phyloP scores from a whole-genome alignment of 164 flowering plant species.

The Berberis vulgaris region DNA sequence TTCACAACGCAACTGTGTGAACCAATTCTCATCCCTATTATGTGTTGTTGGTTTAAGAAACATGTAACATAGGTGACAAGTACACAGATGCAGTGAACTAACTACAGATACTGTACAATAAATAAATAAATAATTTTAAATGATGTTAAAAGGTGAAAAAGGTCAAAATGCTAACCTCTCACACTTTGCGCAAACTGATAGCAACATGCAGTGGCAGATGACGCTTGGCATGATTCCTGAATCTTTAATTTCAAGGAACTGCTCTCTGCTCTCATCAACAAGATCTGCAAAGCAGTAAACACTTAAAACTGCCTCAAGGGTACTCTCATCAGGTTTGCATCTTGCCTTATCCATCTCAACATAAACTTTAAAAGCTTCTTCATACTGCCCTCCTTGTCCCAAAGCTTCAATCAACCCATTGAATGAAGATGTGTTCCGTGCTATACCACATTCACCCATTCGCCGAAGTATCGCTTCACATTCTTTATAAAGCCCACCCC shows the following conservation, averaged over 20 bases:
- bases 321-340: constrained; percentile 75
- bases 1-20: not conserved
- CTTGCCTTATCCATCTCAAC: constrained; percentile 80
- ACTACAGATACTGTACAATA: no score
- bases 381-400: constrained; percentile 83
- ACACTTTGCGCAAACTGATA: constrained; percentile 72
- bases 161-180: constrained; percentile 48
- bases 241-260: constrained; percentile 68
- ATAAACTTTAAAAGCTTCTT: constrained; percentile 72
- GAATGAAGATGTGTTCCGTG: constrained; percentile 47
- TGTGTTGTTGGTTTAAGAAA: no score
- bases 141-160: not conserved
- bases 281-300: constrained; percentile 88
- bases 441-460: constrained; percentile 61
- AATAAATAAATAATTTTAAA: no score
- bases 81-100: no score
- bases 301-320: constrained; percentile 84
- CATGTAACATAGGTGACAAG: no score
- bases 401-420: constrained; percentile 80
- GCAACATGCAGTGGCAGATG: constrained; percentile 86
- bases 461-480: constrained; percentile 46
- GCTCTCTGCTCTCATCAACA: constrained; percentile 79
- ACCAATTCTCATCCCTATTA: no score
- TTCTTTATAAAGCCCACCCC: constrained; percentile 81
- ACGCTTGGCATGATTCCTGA: constrained; percentile 71